Base-by-base conservation (phyloP, 116 monocot species). In the Posidonia oceanica region DNA sequence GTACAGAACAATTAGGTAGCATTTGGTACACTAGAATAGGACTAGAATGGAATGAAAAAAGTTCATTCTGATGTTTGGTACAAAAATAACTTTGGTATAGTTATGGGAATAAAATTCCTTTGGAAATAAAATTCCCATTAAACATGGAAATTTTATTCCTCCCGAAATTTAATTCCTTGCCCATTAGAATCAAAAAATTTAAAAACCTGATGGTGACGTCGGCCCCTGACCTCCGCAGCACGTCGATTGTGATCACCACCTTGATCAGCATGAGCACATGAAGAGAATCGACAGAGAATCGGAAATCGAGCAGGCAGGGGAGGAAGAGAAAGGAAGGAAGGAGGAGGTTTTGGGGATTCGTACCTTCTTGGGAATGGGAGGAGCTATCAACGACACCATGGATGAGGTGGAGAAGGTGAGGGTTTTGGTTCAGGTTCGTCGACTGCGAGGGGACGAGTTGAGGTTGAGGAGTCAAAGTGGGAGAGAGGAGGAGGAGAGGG, bases 231-330 rank as follows among this genome's bases (percentile, higher is more conserved):
- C 93, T 61, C 60, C 93, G 86, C 59, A 93, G 83, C 53, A 89
- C 79, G 76, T 88, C 89, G 75, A 82, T 78, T 67, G 78, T 75
- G 81, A 89, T 81, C 52, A 89, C 75, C n/a, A 89, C 93, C 73
- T 93, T 89, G 65, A 93, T 77, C 21, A 89, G 93, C 8, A 93
- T 77, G 5, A 93, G 71, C 5, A 89, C 89, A 87, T 93, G 72
- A 39, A 10, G 16, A 41, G n/a, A 14, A 4, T 7, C 66, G 39
- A 66, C n/a, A 10, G 44, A 48, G 2, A 66, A 3, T 15, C 15
- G 36, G 57, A 57, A 57, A 14, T 57, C 6, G 20, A 6, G 14
- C 18, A 16, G 2, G 20, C 16, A 4, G 0, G 4, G 18, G 29
- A 36, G 21, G 22, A 23, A 60, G 59, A 20, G 10, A 8, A 14